These are phyloP conservation scores for Pezicula rhizophila DNA, from an alignment of 2,329 filamentous ascomycete species.

Conservation along the genomic window DNA sequence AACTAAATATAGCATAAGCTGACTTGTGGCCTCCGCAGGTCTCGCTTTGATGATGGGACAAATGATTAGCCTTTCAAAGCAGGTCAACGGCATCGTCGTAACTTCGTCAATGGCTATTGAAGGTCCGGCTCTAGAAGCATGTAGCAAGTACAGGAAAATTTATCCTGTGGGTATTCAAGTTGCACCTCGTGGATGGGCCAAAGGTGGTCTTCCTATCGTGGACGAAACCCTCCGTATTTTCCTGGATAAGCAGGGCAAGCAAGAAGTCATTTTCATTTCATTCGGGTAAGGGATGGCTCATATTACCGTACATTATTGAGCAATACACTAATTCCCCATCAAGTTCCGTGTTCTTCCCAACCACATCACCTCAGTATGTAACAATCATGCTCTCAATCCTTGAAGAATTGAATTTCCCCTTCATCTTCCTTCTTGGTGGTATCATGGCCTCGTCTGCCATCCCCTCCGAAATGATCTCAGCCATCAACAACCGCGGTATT, in stretches of 20 bases:
- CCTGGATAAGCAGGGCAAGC: background rate
- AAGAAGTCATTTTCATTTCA: slow-evolving; percentile 3
- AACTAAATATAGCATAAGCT: no score
- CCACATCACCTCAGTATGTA: background rate
- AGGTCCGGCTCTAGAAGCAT: background rate
- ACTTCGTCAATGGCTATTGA: slow-evolving; percentile 1
- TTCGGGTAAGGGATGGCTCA: slow-evolving; percentile 1
- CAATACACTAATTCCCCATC: background rate
- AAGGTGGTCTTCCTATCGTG: background rate
- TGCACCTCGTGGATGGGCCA: background rate
- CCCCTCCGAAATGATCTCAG: background rate
- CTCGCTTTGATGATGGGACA: background rate
- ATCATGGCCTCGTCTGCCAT: background rate
- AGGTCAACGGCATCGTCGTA: slow-evolving; percentile 1
- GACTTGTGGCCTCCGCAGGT: background rate
- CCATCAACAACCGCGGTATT: slow-evolving; percentile 2
- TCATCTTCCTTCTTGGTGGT: slow-evolving; percentile 6
- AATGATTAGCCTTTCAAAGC: background rate
- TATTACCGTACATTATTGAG: background rate
- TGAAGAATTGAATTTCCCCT: background rate
- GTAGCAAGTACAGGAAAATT: background rate
- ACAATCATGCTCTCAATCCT: background rate
- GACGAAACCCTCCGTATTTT: slow-evolving; percentile 1
- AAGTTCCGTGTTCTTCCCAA: slow-evolving; percentile 4
- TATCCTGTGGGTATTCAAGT: slow-evolving; percentile 4